Percentiles rank a stretch among this genome's conserved stretches.
Evolutionary conservation across 164 flowering plant genomes (phyloP).

Genomic region (Buxus sempervirens): DNA sequence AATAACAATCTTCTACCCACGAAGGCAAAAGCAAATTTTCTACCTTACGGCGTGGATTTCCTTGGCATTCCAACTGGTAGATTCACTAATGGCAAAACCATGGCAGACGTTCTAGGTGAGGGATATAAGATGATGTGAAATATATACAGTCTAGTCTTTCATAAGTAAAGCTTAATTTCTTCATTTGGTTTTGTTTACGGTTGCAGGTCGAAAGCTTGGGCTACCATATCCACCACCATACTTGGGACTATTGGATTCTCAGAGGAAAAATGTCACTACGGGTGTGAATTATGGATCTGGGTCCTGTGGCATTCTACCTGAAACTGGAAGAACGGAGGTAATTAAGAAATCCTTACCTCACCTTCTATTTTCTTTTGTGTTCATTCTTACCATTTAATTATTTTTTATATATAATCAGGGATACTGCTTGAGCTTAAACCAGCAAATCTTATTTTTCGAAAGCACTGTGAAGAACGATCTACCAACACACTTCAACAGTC

Average conservation of each 20-base stretch:
- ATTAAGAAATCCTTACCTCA: too few relatives aligned
- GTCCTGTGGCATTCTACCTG: neutral
- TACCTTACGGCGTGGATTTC: slow-evolving; percentile 17
- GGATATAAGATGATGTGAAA: too few relatives aligned
- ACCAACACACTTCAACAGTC: too few relatives aligned
- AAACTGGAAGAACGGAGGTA: neutral
- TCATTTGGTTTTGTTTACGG: neutral
- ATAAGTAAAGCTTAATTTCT: too few relatives aligned
- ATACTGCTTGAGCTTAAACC: too few relatives aligned
- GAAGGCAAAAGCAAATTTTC: slow-evolving; percentile 9
- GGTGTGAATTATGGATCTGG: neutral
- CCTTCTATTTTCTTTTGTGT: too few relatives aligned
- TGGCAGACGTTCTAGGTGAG: slow-evolving; percentile 14
- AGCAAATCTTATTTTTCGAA: too few relatives aligned
- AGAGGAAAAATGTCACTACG: neutral
- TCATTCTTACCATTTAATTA: too few relatives aligned
- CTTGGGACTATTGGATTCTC: neutral
- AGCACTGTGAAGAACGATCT: too few relatives aligned
- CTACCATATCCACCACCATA: neutral
- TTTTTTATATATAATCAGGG: too few relatives aligned
- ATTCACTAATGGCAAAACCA: slow-evolving; percentile 18
- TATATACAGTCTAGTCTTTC: too few relatives aligned
- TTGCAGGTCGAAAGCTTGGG: neutral
- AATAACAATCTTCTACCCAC: slow-evolving; percentile 10
- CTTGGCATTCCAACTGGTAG: slow-evolving; percentile 16